Evolutionary conservation across 352 stramenopile genomes (phyloP).

Genomic region (Thraustochytrium striatum): DNA sequence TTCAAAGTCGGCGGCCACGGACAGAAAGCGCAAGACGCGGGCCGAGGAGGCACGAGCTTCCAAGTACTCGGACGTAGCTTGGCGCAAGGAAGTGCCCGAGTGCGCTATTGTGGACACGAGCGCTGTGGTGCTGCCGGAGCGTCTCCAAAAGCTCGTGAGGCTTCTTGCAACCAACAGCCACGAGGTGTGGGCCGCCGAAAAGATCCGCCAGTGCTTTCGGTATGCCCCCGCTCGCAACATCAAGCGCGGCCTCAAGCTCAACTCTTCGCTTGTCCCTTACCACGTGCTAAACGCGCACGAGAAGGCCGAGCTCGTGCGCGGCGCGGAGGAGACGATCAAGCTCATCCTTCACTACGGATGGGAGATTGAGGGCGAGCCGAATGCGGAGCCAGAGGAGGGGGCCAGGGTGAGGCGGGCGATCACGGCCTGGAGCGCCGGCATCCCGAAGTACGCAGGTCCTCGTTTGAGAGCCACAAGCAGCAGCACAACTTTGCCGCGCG

Average conservation of each 20-base stretch:
- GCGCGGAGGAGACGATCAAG: constrained; percentile 33
- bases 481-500: not conserved
- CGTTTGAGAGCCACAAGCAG: too few species aligned
- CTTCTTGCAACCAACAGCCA: constrained; percentile 37
- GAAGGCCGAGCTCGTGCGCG: not conserved
- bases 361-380: constrained; percentile 3
- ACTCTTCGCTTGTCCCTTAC: constrained; percentile 28
- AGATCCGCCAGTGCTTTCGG: constrained; percentile 40
- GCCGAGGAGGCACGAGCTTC: not conserved
- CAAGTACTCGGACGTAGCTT: constrained; percentile 1
- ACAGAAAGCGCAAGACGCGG: too few species aligned
- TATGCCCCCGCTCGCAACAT: constrained; percentile 31
- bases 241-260: not conserved
- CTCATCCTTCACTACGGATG: not conserved
- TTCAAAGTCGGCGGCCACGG: too few species aligned
- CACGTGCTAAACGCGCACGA: not conserved
- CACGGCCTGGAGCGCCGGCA: too few species aligned
- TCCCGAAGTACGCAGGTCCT: too few species aligned
- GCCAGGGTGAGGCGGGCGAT: too few species aligned
- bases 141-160: constrained; percentile 5
- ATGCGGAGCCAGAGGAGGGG: not conserved
- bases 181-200: constrained; percentile 43
- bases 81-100: not conserved
- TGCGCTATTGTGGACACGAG: constrained; percentile 10
- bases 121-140: not conserved